These are phyloP conservation scores for Echria macrotheca DNA, from an alignment of 495 filamentous ascomycete species.

Conservation along the genomic window DNA sequence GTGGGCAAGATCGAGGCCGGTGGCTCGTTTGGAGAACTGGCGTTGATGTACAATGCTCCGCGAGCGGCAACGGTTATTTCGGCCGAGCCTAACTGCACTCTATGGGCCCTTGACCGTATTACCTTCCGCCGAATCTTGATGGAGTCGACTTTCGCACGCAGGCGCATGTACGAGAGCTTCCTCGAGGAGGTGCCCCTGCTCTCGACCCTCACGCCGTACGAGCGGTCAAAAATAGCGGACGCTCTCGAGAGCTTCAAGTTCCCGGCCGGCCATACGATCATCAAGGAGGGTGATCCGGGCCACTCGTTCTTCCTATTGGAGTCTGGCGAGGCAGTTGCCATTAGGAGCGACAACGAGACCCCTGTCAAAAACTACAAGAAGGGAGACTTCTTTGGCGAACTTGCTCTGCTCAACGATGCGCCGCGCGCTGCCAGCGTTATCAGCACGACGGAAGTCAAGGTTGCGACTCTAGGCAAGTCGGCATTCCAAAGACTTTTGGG, in stretches of 20 bases:
- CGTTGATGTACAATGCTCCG: conserved; percentile 97
- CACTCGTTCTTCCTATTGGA: conserved; percentile 92
- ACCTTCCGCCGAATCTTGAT: conserved; percentile 98
- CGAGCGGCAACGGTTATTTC: conserved; percentile 94
- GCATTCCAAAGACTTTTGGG: conserved; percentile 92
- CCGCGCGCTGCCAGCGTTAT: conserved; percentile 90
- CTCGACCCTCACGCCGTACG: conserved; percentile 75
- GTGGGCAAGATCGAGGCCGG: conserved; percentile 81
- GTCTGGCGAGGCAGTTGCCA: conserved; percentile 79
- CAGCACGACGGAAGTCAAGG: conserved; percentile 78
- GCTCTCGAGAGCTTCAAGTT: conserved; percentile 87
- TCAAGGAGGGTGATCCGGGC: conserved; percentile 85
- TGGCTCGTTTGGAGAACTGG: conserved; percentile 95
- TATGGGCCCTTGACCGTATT: conserved; percentile 92
- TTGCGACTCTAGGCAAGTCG: conserved; percentile 87
- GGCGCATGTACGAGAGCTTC: conserved; percentile 95
- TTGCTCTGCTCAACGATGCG: conserved; percentile 87
- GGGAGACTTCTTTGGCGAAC: conserved; percentile 95
- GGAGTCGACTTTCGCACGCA: conserved; percentile 94
- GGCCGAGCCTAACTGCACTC: conserved; percentile 66
- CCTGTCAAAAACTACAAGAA: conserved; percentile 76
- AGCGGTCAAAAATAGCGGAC: conserved; percentile 95
- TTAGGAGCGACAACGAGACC: conserved; percentile 57
- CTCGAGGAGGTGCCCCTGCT: conserved; percentile 95
- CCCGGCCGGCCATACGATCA: conserved; percentile 73